phyloP scores from a whole-genome alignment of 768 basidiomycete species.

The Kwoniella dendrophila region DNA sequence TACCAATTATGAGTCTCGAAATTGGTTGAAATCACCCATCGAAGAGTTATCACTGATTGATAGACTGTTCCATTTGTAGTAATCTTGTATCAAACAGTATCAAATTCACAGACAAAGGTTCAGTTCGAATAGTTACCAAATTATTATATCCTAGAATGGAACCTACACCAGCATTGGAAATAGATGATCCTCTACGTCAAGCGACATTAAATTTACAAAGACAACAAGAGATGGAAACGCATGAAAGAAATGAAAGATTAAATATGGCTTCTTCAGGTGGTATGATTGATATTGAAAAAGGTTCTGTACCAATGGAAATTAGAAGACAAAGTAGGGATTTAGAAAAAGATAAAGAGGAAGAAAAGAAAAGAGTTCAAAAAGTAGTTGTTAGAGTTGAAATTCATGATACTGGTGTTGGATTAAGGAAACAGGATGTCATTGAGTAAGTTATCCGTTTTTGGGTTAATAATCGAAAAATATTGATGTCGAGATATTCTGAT shows the following conservation, averaged over 20 bases:
- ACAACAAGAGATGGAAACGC: conserved; percentile 19
- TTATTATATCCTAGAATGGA: conserved; percentile 54
- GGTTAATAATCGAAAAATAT: not conserved
- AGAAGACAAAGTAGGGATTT: conserved; percentile 27
- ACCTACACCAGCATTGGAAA: conserved; percentile 52
- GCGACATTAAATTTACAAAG: conserved; percentile 38
- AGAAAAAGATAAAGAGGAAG: conserved; percentile 24
- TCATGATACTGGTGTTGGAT: conserved; percentile 70
- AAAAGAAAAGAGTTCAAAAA: conserved; percentile 36
- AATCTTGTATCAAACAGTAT: conserved; percentile 69
- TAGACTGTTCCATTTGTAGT: conserved; percentile 58
- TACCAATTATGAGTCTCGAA: not conserved
- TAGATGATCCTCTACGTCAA: conserved; percentile 41
- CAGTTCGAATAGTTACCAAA: conserved; percentile 67
- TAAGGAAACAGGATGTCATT: conserved; percentile 68
- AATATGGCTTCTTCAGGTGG: not conserved
- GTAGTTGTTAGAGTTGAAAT: conserved; percentile 76
- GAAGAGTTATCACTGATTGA: not conserved
- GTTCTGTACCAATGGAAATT: conserved; percentile 32
- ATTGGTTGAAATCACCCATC: too few species aligned
- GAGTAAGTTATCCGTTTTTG: conserved; percentile 56
- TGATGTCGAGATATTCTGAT: not conserved
- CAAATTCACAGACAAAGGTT: conserved; percentile 59
- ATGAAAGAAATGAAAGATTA: conserved; percentile 7
- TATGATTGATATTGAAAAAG: conserved; percentile 41